phyloP scores from a whole-genome alignment of 208 protist genomes.

The Strigomonas galati region DNA sequence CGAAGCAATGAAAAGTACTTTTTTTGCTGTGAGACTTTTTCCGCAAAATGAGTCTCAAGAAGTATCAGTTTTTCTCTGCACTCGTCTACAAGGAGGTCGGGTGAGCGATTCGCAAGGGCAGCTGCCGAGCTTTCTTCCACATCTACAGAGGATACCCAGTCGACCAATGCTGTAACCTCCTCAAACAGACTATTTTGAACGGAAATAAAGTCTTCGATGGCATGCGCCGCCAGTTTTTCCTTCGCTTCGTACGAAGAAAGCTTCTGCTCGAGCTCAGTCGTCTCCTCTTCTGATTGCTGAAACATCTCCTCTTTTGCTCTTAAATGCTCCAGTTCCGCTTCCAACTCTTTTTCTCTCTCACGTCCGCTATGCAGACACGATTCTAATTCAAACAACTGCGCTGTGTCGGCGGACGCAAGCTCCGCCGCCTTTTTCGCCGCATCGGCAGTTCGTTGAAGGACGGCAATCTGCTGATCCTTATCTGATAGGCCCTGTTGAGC shows the following conservation, averaged over 20 bases:
- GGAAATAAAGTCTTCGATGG: slow-evolving; percentile 29
- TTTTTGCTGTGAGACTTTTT: too few species aligned
- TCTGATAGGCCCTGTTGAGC: slow-evolving; percentile 23
- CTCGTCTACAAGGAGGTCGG: too few species aligned
- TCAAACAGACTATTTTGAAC: slow-evolving; percentile 30
- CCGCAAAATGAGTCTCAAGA: too few species aligned
- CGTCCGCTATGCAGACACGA: slow-evolving; percentile 1
- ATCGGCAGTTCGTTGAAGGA: slow-evolving; percentile 37
- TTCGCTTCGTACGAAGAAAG: slow-evolving; percentile 21
- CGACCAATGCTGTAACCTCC: slow-evolving; percentile 17
- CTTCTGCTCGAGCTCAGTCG: background rate
- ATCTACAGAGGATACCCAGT: background rate
- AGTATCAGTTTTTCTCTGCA: too few species aligned
- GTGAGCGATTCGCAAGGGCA: too few species aligned
- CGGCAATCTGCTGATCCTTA: slow-evolving; percentile 28
- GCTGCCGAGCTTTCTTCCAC: too few species aligned
- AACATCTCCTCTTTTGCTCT: background rate
- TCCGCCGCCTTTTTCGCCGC: slow-evolving; percentile 49
- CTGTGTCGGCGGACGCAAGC: slow-evolving; percentile 35
- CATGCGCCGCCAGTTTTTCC: slow-evolving; percentile 22
- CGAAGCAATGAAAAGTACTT: too few species aligned
- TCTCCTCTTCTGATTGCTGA: background rate
- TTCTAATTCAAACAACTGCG: slow-evolving; percentile 55
- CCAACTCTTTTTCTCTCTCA: background rate
- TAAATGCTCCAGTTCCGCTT: background rate